These are phyloP conservation scores for Adansonia grandidieri DNA, from an alignment of 441 rosid genomes.

Conservation along the genomic window DNA sequence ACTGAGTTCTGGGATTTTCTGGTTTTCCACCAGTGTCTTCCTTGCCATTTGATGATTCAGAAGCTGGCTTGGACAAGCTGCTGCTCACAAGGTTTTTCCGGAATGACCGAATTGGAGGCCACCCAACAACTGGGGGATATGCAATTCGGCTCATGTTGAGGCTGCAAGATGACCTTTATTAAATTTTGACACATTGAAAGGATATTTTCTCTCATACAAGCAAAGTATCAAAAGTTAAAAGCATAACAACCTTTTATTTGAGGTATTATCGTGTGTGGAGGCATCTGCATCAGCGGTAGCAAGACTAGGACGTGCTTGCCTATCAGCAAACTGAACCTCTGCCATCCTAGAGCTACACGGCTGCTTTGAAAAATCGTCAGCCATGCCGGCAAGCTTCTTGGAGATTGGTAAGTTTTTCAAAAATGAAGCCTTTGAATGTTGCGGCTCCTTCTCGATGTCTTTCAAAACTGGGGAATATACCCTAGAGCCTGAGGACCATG, in stretches of 20 bases:
- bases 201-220: background rate
- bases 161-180: background rate
- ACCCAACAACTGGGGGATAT: slow-evolving; percentile 89
- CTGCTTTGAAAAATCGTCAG: slow-evolving; percentile 18
- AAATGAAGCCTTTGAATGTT: slow-evolving; percentile 1
- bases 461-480: background rate
- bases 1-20: slow-evolving; percentile 34
- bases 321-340: slow-evolving; percentile 7
- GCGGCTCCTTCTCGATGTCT: slow-evolving; percentile 1
- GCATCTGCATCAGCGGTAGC: slow-evolving; percentile 31
- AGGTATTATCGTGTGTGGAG: slow-evolving; percentile 10
- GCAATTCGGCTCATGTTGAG: slow-evolving; percentile 54
- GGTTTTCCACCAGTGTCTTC: slow-evolving; percentile 31
- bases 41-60: slow-evolving; percentile 56
- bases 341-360: slow-evolving; percentile 21
- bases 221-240: slow-evolving; percentile 6
- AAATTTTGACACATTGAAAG: slow-evolving; percentile 6
- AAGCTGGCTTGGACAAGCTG: slow-evolving; percentile 56
- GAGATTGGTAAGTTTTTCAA: slow-evolving; percentile 16
- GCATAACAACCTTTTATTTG: slow-evolving; percentile 34
- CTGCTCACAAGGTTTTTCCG: slow-evolving; percentile 76
- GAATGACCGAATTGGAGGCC: slow-evolving; percentile 94
- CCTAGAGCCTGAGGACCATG: slow-evolving; percentile 6
- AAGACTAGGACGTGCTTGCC: slow-evolving; percentile 16
- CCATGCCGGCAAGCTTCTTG: slow-evolving; percentile 23